phyloP scores from a whole-genome alignment of 140 eudicot genomes.

The Bidens hawaiensis region DNA sequence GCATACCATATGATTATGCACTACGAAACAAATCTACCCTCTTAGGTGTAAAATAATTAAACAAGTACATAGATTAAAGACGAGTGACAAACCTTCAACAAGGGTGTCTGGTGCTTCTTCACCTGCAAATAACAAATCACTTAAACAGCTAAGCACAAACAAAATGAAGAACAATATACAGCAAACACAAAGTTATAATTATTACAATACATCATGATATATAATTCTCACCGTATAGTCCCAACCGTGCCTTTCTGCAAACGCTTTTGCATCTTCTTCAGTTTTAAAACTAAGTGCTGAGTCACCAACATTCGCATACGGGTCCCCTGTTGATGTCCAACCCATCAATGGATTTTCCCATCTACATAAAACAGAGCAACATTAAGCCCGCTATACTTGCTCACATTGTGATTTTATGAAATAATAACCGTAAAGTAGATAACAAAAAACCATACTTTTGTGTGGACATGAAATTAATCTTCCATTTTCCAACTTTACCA shows the following conservation, averaged over 20 bases:
- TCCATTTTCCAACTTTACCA: slow-evolving; percentile 88
- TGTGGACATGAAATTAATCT: slow-evolving; percentile 73
- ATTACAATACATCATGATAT: no score
- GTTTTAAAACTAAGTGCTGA: slow-evolving; percentile 67
- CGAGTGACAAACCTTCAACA: slow-evolving; percentile 57
- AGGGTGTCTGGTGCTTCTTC: slow-evolving; percentile 75
- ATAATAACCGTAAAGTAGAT: background rate
- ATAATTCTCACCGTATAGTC: slow-evolving; percentile 65
- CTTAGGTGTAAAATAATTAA: background rate
- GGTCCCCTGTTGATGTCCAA: slow-evolving; percentile 98
- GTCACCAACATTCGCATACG: slow-evolving; percentile 92
- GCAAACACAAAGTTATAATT: background rate
- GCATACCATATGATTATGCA: slow-evolving; percentile 3
- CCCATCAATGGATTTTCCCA: slow-evolving; percentile 99
- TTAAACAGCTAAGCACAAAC: background rate
- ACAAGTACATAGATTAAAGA: background rate
- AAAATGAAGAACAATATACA: background rate
- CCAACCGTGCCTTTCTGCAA: slow-evolving; percentile 98
- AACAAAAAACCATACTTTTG: slow-evolving; percentile 57
- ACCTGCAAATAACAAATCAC: slow-evolving; percentile 48
- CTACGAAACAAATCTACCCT: background rate
- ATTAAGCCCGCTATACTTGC: no score
- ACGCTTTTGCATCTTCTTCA: slow-evolving; percentile 70
- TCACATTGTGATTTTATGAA: no score
- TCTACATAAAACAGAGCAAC: slow-evolving; percentile 31